phyloP scores from a whole-genome alignment of 139 green algal genomes.

The Chlamydomonas sp. region DNA sequence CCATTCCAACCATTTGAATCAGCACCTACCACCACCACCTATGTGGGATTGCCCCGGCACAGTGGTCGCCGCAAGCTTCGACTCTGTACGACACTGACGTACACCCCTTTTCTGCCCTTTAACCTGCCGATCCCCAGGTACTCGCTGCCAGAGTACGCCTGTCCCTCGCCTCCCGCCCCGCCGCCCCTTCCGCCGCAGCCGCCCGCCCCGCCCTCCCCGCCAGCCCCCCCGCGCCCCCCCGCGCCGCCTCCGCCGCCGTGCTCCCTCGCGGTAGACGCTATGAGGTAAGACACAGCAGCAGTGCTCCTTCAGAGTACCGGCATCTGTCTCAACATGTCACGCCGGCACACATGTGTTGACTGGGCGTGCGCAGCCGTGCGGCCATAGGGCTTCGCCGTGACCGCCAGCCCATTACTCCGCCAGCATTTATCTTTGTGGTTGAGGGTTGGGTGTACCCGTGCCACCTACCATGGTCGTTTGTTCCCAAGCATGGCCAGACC shows the following conservation, averaged over 20 bases:
- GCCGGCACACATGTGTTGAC: too few species aligned
- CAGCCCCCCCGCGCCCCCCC: neutral
- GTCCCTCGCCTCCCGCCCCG: neutral
- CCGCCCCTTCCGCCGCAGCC: slow-evolving; percentile 9
- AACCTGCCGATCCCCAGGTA: neutral
- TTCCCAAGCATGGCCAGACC: too few species aligned
- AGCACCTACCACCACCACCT: neutral
- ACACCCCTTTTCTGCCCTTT: neutral
- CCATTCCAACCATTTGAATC: neutral
- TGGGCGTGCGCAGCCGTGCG: too few species aligned
- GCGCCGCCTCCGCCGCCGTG: slow-evolving; percentile 21
- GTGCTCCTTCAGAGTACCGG: too few species aligned
- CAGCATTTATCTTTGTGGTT: too few species aligned
- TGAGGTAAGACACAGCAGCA: neutral
- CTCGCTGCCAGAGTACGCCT: slow-evolving; percentile 3
- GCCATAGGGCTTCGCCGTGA: neutral
- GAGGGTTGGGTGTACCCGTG: too few species aligned
- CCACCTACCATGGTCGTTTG: too few species aligned
- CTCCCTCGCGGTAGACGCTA: neutral
- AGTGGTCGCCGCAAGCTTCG: neutral
- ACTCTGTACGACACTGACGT: neutral
- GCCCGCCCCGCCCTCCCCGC: neutral
- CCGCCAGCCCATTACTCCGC: neutral
- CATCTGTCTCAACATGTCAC: too few species aligned
- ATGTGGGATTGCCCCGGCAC: neutral